Base-by-base conservation (phyloP, 169 alveolate species). In the Plasmodium reichenowi region DNA sequence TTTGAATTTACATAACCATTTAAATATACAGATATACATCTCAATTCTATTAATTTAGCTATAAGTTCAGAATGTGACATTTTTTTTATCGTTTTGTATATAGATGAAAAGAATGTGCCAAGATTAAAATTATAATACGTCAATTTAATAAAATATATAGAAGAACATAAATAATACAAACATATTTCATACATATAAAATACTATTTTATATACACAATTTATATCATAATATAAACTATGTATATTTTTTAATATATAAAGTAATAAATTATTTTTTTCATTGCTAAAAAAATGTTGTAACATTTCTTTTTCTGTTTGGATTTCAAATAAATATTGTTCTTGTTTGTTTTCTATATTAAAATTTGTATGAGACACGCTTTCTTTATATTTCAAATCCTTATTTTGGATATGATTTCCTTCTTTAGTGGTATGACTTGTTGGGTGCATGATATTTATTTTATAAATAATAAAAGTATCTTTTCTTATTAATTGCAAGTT, bases 291-390 rank as follows among this genome's bases (percentile, higher is more conserved):
- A 15, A 80, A 68, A n/a, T 68, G 62, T 17, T 15, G 1, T 32
- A 80, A 12, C n/a, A 80, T 66, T 48, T 80, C 56, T 58, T 80
- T 80, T 80, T 80, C 90, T 29, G 68, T 62, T 72, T 80, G 85
- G 29, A 80, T 80, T 58, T 80, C 90, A 59, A 80, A 80, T 5
- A 80, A 3, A 26, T 67, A 68, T 50, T 80, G 80, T 56, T 32
- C 22, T 76, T 70, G 20, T 68, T 80, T 54, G 56, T 68, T 63
- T 62, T 66, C 4, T 38, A 38, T 5, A 38, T 38, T 38, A 5
- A 38, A 38, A 38, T 38, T 38, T 38, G 52, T 43, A 29, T 32
- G 15, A 2, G 17, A 9, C 17, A 17, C 3, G 9, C 8, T 47
- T 17, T 63, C 8, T 6, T 68, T 75, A 64, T 12, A 17, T 12